Evolutionary conservation across 495 filamentous ascomycete species (phyloP).

Genomic region (Xylaria grammica): DNA sequence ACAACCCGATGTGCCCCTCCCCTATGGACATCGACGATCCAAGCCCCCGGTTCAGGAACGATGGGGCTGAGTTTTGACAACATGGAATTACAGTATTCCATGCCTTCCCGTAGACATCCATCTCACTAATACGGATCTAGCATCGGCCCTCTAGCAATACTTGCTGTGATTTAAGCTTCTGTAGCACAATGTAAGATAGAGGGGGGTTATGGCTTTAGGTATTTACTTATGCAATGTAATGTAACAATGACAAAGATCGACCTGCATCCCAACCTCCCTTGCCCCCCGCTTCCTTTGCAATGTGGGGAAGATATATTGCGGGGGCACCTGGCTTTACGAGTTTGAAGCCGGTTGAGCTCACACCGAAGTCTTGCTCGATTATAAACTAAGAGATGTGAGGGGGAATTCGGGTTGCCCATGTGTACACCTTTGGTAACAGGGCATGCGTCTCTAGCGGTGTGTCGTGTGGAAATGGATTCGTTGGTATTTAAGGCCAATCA

Average conservation of each 20-base stretch:
- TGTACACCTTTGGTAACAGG: background rate
- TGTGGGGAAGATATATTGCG: background rate
- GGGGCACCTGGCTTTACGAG: background rate
- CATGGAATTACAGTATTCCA: background rate
- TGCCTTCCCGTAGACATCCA: background rate
- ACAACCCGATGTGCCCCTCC: background rate
- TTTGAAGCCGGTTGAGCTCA: background rate
- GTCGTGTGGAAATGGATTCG: background rate
- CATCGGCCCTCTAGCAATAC: background rate
- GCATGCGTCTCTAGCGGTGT: background rate
- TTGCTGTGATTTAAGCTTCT: background rate
- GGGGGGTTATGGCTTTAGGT: no score
- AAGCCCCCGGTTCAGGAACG: background rate
- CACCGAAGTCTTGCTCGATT: slow-evolving; percentile 8
- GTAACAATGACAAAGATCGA: slow-evolving; percentile 3
- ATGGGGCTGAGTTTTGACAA: background rate
- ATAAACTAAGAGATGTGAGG: background rate
- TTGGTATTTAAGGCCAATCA: background rate
- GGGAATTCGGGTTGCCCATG: background rate
- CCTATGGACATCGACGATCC: background rate
- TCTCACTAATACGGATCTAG: background rate
- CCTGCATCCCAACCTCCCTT: background rate
- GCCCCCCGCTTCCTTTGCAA: slow-evolving; percentile 10
- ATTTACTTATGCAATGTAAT: no score
- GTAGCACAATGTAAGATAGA: no score